A percentile compares a stretch with the other conserved stretches of the same genome.
Conservation (phyloP, 2,329 filamentous ascomycete species). For the Davidsoniella australis region DNA sequence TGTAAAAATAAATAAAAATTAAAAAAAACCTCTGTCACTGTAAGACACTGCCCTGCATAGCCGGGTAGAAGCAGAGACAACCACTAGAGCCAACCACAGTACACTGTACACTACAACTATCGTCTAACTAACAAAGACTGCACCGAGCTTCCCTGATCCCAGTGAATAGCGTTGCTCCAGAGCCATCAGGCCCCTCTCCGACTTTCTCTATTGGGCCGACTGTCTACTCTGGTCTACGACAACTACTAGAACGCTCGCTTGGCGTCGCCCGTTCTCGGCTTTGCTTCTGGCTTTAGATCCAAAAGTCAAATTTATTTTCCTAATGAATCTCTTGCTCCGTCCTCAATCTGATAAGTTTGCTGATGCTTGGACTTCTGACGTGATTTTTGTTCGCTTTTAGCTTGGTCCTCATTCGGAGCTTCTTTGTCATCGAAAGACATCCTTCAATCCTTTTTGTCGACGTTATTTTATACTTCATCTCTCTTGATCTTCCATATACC, state of each 20-base stretch:
- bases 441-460: too few species aligned
- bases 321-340: background rate
- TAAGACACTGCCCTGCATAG: too few species aligned
- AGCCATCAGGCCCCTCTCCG: background rate
- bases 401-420: background rate
- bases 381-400: background rate
- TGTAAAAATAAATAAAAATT: too few species aligned
- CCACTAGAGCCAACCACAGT: too few species aligned
- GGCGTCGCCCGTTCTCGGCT: constrained; percentile 8
- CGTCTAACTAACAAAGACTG: too few species aligned
- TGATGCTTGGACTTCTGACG: background rate
- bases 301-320: background rate
- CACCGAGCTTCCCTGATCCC: too few species aligned
- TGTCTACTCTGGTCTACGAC: background rate
- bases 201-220: background rate
- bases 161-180: too few species aligned
- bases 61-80: too few species aligned
- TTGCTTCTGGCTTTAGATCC: background rate
- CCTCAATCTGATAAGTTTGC: background rate
- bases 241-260: background rate
- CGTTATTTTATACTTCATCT: too few species aligned
- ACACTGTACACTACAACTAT: too few species aligned
- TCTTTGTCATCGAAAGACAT: background rate
- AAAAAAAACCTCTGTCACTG: too few species aligned
- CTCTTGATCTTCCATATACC: too few species aligned